Base-by-base conservation (phyloP, 1,284 basidiomycete species). In the Lentinus polychrous region DNA sequence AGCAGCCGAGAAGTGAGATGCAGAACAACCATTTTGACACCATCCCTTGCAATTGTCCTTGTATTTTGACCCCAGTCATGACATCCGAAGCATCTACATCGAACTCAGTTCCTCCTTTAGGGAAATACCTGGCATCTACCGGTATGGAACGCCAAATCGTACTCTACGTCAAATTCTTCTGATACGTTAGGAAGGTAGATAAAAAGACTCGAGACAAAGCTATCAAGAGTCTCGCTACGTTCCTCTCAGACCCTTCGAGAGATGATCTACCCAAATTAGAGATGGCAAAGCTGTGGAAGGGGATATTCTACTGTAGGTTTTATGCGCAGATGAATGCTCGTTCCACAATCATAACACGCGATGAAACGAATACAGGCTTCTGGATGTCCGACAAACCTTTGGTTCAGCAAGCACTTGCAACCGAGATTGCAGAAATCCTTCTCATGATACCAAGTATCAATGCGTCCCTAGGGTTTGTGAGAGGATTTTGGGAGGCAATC, bases 361-460 rank as follows among this genome's bases (percentile, higher is more conserved):
- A 45, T 31, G 11, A 24, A 36, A 37, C 42, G 24, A 6, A 22
- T 42, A 3, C 1, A 94, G 92, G 93, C 62, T 98, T 95, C 68
- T 99, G 94, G 94, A 98, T 98, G 94, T 97, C 93, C 2, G 95
- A 99, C 71, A 99, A 99, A 66, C 94, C 95, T 5, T 75, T 95
- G 2, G 86, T 99, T 3, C 95, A 99, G 64, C 96, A 99, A 66
- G 83, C 83, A 2, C 78, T 99, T 6, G 93, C 95, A 0, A 72
- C 75, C 8, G 91, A 95, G 59, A 70, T 99, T 20, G 84, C 95
- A 8, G 82, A 91, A 50, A 73, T 98, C 32, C 59, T 92, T 3
- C 68, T 96, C 27, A 75, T 72, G 8, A 90, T 94, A 51, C 69
- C 81, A 4, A 76, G 71, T 27, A 69, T 75, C 0, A 49, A 72